Conservation (phyloP, 768 basidiomycete species). For the Ramaria rubella region DNA sequence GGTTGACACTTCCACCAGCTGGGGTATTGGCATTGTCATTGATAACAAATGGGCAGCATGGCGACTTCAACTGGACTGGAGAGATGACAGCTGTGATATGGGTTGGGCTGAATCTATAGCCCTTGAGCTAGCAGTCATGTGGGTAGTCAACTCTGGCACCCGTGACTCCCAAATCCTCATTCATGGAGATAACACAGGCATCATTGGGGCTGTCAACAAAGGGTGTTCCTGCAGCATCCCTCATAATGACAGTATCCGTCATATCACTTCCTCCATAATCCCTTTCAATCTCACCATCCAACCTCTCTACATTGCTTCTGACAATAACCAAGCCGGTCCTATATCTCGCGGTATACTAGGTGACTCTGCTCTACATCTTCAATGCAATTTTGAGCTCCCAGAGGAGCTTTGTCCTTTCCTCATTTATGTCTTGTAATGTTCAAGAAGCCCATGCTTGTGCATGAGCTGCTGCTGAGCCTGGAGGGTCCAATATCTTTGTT, state of each 20-base stretch:
- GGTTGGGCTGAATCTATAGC: conserved; percentile 5
- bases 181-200: conserved; percentile 6
- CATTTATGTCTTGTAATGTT: not conserved
- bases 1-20: not conserved
- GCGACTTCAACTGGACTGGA: not conserved
- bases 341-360: not conserved
- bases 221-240: not conserved
- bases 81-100: not conserved
- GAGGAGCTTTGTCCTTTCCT: not conserved
- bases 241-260: not conserved
- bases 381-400: not conserved
- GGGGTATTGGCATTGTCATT: not conserved
- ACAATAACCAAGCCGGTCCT: not conserved
- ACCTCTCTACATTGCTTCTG: not conserved
- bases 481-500: not conserved
- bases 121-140: not conserved
- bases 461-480: not conserved
- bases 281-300: not conserved
- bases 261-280: not conserved
- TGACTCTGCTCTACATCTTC: not conserved
- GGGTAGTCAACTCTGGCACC: not conserved
- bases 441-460: not conserved
- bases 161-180: not conserved
- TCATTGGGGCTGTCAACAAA: not conserved
- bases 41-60: not conserved